Base-by-base conservation (phyloP, 2,329 filamentous ascomycete genomes). In the Diaporthe ilicicola region DNA sequence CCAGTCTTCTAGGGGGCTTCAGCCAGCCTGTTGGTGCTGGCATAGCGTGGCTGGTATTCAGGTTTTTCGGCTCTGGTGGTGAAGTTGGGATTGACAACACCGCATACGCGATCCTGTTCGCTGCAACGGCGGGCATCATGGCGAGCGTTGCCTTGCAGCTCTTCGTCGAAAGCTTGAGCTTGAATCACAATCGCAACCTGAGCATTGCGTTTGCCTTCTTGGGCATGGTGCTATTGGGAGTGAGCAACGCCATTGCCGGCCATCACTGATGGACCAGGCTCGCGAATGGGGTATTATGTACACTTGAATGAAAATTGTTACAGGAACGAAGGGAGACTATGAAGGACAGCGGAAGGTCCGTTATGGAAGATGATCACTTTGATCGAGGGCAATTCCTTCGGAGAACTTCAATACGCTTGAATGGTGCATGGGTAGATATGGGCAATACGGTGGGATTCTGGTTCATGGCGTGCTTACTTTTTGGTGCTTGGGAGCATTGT, bases 41-140 rank as follows among this genome's bases (percentile, higher is more conserved):
- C 22, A 85, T 97, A 42, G 96, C 96, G 5, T 94, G 92, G 1
- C 78, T 95, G 15, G 97, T 94, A 94, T 96, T 98, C 80, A 90
- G 90, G 78, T 82, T 94, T 53, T 91, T 93, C 0, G 78, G 86
- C 75, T 54, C 70, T n/a, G 48, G 27, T 6, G 54, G 29, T 5
- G 48, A 32, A 73, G 80, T 87, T 68, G 79, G 80, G 0, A 87
- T 88, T 19, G 85, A 87, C 69, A 81, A 85, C n/a, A 84, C 85
- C n/a, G 86, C 86, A 0, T 95, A 96, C 77, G 93, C 91, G 0
- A 89, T 88, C 66, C 91, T 98, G 82, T 99, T 99, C 83, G 95
- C 94, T 8, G 85, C 91, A 12, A 98, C 95, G 0, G 91, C 94
- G 0, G 96, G 96, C 1, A 97, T 99, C 76, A 98, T 99, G 96